Evolutionary conservation across 1,284 basidiomycete species (phyloP).

Genomic region (Mycosarcoma mackinlayi): DNA sequence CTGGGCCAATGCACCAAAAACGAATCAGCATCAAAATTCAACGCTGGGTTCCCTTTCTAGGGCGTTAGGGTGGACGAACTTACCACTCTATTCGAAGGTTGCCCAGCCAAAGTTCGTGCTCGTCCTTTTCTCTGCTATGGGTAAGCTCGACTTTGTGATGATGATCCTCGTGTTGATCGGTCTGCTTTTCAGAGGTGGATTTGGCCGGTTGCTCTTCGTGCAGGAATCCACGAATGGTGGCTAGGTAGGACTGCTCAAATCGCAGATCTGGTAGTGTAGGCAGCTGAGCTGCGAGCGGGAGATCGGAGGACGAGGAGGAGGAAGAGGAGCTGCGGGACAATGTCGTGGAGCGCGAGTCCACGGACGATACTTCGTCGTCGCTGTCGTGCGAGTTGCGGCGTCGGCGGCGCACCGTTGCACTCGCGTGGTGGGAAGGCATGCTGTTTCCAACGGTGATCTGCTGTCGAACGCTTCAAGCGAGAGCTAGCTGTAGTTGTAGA

Average conservation of each 20-base stretch:
- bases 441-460: not conserved
- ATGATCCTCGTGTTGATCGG: conserved; percentile 12
- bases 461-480: not conserved
- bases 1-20: conserved; percentile 10
- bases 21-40: not conserved
- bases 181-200: conserved; percentile 1
- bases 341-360: conserved; percentile 10
- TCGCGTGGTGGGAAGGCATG: conserved; percentile 5
- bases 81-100: conserved; percentile 60
- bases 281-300: conserved; percentile 8
- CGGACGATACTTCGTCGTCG: conserved; percentile 15
- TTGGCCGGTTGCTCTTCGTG: conserved; percentile 37
- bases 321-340: conserved; percentile 2
- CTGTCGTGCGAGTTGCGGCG: not conserved
- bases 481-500: not conserved
- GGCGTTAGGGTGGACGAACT: no score
- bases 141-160: conserved; percentile 31
- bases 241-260: conserved; percentile 61
- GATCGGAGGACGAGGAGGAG: conserved; percentile 13
- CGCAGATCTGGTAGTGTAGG: conserved; percentile 56
- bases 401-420: not conserved
- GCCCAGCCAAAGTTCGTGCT: conserved; percentile 57
- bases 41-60: no score
- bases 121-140: conserved; percentile 15
- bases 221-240: conserved; percentile 53